Base-by-base conservation (phyloP, 495 filamentous ascomycete genomes). In the Acidiella bohemica region DNA sequence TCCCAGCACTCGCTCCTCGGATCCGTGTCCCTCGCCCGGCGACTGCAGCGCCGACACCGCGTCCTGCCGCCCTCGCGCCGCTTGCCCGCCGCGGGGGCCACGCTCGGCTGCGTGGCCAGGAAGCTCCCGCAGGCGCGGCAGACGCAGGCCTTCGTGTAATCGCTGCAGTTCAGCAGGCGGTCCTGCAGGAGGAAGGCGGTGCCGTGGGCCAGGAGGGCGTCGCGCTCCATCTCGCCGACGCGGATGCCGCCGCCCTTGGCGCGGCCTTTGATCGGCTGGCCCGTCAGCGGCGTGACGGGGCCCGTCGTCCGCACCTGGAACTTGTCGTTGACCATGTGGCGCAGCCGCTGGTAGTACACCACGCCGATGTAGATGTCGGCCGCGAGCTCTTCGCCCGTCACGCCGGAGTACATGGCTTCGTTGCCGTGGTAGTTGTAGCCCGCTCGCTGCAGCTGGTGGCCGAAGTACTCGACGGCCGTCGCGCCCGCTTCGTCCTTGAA, bases 321-420 rank as follows among this genome's bases (percentile, higher is more conserved):
- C 62, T 97, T 97, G 60, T 97, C 90, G 69, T 93, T 94, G 16
- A 97, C 90, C 90, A 97, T 97, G 75, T 97, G 90, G 55, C 90
- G 71, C 36, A 97, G 69, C 55, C 90, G 78, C 59, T 97, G 90
- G 70, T 97, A 97, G 67, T 94, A 93, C 42, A 97, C 90, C 36
- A 93, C 73, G 18, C 90, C 90, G 46, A 95, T 76, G 44, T 92
- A 97, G 57, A 97, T 97, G 60, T 97, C 90, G 7, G 84, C 88
- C 18, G 78, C 73, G 14, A 97, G 76, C 60, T 96, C 90, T 52
- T 87, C 76, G 43, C 90, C 90, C 0, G 90, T 96, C 58, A 97
- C 88, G 11, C 90, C 90, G 28, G 75, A 81, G 63, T 97, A 97
- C 72, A 97, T 88, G 4, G 90, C 90, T 64, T 97, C 90, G 54